Conservation (phyloP, 768 basidiomycete genomes). For the Serendipita indica region DNA sequence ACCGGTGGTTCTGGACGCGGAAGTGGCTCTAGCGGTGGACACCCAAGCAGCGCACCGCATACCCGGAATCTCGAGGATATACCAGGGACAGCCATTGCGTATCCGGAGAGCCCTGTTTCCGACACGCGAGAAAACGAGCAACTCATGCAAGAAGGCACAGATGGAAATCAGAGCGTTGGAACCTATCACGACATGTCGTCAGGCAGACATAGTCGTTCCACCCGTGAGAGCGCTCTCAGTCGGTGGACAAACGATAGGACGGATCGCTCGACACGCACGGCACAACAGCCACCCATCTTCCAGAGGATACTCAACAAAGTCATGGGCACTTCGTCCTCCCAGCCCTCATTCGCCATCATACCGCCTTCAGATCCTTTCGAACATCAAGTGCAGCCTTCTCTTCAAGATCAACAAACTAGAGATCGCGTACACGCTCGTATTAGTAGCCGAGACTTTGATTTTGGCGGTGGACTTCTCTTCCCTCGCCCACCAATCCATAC, state of each 20-base stretch:
- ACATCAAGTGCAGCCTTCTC: background rate
- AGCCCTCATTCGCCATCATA: background rate
- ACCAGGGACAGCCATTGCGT: background rate
- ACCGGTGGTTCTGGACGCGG: background rate
- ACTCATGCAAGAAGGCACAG: background rate
- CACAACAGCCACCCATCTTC: constrained; percentile 1
- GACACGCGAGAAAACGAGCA: background rate
- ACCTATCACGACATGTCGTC: background rate
- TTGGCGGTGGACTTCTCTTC: constrained; percentile 1
- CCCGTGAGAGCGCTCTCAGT: background rate
- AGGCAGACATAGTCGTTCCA: background rate
- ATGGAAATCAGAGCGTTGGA: no score
- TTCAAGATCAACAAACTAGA: background rate
- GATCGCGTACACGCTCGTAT: background rate
- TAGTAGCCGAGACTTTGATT: constrained; percentile 1
- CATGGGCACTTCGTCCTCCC: background rate
- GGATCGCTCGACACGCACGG: background rate
- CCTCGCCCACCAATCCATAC: constrained; percentile 2
- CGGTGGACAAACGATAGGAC: background rate
- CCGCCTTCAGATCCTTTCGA: background rate
- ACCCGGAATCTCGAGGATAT: constrained; percentile 4
- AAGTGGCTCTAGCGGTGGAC: background rate
- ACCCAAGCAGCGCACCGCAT: background rate
- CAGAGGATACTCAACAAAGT: background rate
- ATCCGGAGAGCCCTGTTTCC: constrained; percentile 7